Base-by-base conservation (phyloP, 768 basidiomycete genomes). In the Antrodiella citrinella region DNA sequence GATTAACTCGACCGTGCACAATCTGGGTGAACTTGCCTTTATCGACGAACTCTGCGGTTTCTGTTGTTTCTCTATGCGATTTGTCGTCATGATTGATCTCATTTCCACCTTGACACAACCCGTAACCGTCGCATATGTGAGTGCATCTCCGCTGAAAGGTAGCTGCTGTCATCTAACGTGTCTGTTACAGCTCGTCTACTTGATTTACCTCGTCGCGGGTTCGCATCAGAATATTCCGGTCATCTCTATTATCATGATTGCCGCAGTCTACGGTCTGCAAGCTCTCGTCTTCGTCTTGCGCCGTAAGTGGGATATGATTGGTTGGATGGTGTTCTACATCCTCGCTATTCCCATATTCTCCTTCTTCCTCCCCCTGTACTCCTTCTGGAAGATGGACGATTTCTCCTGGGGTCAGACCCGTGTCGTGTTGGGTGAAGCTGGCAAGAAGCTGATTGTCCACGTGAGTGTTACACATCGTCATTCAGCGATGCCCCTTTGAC, bases 1-100 rank as follows among this genome's bases (percentile, higher is more conserved):
- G 95, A 99, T 99, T 69, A 99, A 99, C 72, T 98, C 95, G 15
- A 99, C 95, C 0, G 82, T 99, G 10, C 95, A 99, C 72, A 99
- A 99, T 68, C 70, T 99, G 49, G 90, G 85, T 46, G 95, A 98
- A 62, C 73, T 99, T 40, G 72, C 97, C 49, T 92, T 93, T 73
- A 68, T 97, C 61, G 90, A 94, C 49, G 82, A 88, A 52, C 80
- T 94, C 20, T 94, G 92, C 61, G 91, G 91, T 55, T 96, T 98
- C 80, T 98, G 95, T 64, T 95, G 91, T 72, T 98, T 98, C 77
- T 96, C 92, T 0, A 98, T 99, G 96, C 82, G 95, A 11, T 98
- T 98, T 65, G 74, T 98, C 30, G 95, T 98, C 60, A 90, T 99
- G 81, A 87, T 99, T 59, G 96, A 98, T 70, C 70, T 98, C 48